A percentile compares a stretch with the other conserved stretches of the same genome.
These are phyloP conservation scores for Sporothrix pseudoabietina DNA, from an alignment of 2,329 filamentous ascomycete species.

Conservation along the genomic window DNA sequence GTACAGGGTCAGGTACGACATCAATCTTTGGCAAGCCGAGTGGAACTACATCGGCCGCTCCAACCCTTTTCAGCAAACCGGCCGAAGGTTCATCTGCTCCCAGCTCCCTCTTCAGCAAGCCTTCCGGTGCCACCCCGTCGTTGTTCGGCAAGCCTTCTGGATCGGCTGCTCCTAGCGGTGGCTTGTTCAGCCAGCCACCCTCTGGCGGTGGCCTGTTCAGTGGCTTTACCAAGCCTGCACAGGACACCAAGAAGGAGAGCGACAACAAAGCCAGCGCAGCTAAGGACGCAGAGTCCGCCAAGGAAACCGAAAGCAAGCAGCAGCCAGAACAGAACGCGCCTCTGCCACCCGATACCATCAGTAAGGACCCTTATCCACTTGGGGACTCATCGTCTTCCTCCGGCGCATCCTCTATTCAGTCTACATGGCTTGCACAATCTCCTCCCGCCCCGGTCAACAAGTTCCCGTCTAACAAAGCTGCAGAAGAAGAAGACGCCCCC, in stretches of 20 bases:
- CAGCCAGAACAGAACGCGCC: slow-evolving; percentile 40
- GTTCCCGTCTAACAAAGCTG: slow-evolving; percentile 34
- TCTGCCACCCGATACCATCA: slow-evolving; percentile 59
- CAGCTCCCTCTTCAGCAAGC: slow-evolving; percentile 20
- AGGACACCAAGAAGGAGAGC: neutral
- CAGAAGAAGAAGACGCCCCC: slow-evolving; percentile 37
- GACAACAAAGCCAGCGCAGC: slow-evolving; percentile 44
- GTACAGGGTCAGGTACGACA: neutral
- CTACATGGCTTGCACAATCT: slow-evolving; percentile 21
- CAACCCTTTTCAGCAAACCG: slow-evolving; percentile 25
- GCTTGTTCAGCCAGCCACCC: slow-evolving; percentile 33
- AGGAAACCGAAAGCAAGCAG: slow-evolving; percentile 42
- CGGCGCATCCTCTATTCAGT: slow-evolving; percentile 45
- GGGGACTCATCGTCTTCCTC: slow-evolving; percentile 58
- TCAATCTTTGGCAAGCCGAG: slow-evolving; percentile 27
- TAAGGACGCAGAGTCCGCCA: slow-evolving; percentile 39
- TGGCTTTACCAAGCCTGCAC: slow-evolving; percentile 1
- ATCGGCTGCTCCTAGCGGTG: slow-evolving; percentile 8
- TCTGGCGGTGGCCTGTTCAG: slow-evolving; percentile 30
- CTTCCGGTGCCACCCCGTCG: neutral
- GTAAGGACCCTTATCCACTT: slow-evolving; percentile 53
- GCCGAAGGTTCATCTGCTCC: neutral
- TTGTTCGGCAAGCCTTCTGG: slow-evolving; percentile 35
- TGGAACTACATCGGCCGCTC: neutral
- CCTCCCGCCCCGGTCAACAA: neutral